Evolutionary conservation across 192 early-diverging fungal genomes (phyloP), one percentile per base, ranked within the genome.

Genomic region (Entomortierella chlamydospora): DNA sequence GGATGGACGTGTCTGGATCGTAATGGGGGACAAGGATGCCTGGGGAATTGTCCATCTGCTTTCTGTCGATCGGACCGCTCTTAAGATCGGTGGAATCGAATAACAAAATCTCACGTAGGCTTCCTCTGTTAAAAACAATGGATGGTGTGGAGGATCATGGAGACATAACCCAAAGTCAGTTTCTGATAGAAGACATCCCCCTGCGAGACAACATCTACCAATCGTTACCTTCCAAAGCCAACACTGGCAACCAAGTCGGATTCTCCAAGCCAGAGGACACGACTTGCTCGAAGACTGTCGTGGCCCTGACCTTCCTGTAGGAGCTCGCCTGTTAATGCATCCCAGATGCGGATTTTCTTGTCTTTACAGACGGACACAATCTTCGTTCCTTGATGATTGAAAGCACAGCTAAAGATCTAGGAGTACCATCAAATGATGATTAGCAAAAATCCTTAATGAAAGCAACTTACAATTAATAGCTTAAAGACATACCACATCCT

Each of bases 1-100:
- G 80, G 18, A 94, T 57, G 2, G 77, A 81, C 37, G 87, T 90
- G 68, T 97, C 95, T 20, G 72, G 49, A 60, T 98, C 95, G 12
- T 85, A 90, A 39, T 88, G 77, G 6, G 90, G 89, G 29, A 86
- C 87, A 33, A 97, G 87, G 1, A 94, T 60, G 20, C 93, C 91
- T 5, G 96, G 94, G 0, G 92, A 93, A 25, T 86, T 85, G 58
- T 95, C 95, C 58, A 95, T 89, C 2, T 64, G 70, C 13, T 76
- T 83, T 25, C 66, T 87, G 2, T 69, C 78, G 25, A 87, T 41
- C 0, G 86, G 84, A 26, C 69, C 72, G 0, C 78, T 56, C 8
- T 49, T 34, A 15, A 89, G 62, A 53, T 88, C 71, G 15, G 72
- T 69, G 10, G 69, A 56, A 50, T 87, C 63, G 43, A 84, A 89